Conservation (phyloP, 1,284 basidiomycete species). For the Ustilago loliicola region DNA sequence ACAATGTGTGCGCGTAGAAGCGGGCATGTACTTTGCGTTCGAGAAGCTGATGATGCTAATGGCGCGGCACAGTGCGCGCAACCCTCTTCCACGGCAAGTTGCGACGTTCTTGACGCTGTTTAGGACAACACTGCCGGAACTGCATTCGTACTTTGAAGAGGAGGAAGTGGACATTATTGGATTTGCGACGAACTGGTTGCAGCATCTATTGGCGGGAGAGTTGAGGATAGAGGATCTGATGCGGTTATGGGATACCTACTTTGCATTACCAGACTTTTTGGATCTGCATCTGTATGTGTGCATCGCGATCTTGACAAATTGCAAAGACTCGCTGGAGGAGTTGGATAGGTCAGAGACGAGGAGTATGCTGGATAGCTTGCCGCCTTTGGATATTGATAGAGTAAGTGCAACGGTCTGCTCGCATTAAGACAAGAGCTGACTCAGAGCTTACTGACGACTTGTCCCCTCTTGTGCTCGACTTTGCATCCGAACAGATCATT, state of each 20-base stretch:
- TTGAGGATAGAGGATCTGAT: conserved; percentile 68
- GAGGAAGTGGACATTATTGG: conserved; percentile 69
- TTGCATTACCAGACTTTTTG: conserved; percentile 65
- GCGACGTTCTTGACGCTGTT: conserved; percentile 70
- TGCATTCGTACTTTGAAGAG: conserved; percentile 70
- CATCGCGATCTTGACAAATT: conserved; percentile 69
- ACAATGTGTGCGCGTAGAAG: conserved; percentile 68
- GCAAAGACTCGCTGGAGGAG: conserved; percentile 70
- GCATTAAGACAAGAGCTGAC: not conserved
- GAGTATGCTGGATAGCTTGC: conserved; percentile 69
- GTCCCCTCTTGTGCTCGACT: not conserved
- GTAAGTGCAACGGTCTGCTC: not conserved
- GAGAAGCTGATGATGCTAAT: conserved; percentile 67
- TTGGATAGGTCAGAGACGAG: conserved; percentile 69
- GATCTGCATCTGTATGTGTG: conserved; percentile 71
- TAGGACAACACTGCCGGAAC: conserved; percentile 67
- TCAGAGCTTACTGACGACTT: conserved; percentile 28
- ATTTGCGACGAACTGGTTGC: conserved; percentile 68
- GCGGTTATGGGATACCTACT: conserved; percentile 70
- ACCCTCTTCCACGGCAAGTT: conserved; percentile 63
- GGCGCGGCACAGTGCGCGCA: conserved; percentile 48
- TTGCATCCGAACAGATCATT: conserved; percentile 42
- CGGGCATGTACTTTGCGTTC: conserved; percentile 71
- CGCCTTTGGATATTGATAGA: conserved; percentile 66
- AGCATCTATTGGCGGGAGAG: conserved; percentile 67